A percentile compares a stretch with the other conserved stretches of the same genome.
Conservation (phyloP, 257 asterid species). For the Lycium barbarum region DNA sequence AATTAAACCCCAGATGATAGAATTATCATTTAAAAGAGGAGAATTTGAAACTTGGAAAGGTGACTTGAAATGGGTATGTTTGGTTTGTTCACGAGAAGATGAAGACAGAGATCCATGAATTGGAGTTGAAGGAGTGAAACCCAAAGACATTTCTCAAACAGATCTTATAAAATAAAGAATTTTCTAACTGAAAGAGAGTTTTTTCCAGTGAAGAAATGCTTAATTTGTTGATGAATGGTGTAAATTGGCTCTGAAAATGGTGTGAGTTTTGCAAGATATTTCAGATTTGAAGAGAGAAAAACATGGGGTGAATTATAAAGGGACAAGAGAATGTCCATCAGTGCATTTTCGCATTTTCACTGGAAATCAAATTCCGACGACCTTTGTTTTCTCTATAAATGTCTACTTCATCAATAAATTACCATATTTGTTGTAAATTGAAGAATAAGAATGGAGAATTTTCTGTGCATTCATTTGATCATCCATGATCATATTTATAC, state of each 20-base stretch:
- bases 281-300: neutral
- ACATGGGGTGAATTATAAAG: slow-evolving; percentile 31
- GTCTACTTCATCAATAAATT: too few relatives aligned
- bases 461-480: too few relatives aligned
- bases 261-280: neutral
- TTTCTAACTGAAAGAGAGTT: neutral
- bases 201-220: neutral
- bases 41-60: neutral
- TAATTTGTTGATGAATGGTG: neutral
- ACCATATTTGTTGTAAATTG: too few relatives aligned
- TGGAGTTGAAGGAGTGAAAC: slow-evolving; percentile 64
- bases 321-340: neutral
- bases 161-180: neutral
- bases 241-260: too few relatives aligned
- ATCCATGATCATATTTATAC: too few relatives aligned
- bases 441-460: too few relatives aligned
- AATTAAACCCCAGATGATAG: neutral
- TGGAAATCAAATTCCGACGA: too few relatives aligned
- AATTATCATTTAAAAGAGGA: neutral
- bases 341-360: too few relatives aligned
- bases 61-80: slow-evolving; percentile 46
- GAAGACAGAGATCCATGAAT: slow-evolving; percentile 50
- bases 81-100: slow-evolving; percentile 44
- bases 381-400: too few relatives aligned
- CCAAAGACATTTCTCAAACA: slow-evolving; percentile 54